These are phyloP conservation scores for Myriosclerotinia duriaeana DNA, from an alignment of 2,329 filamentous ascomycete genomes.

Conservation along the genomic window DNA sequence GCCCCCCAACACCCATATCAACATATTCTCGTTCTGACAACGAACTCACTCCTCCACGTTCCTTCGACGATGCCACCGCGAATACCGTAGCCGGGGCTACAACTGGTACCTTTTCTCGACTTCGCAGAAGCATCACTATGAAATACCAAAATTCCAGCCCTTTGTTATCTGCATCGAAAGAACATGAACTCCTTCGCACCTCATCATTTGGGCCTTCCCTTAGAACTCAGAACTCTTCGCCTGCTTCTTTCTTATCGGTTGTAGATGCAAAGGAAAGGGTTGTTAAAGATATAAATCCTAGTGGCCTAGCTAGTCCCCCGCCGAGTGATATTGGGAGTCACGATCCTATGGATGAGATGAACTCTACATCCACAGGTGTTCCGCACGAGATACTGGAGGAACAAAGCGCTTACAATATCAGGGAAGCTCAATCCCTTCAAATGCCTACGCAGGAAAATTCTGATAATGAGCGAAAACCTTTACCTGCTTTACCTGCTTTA, in stretches of 20 bases:
- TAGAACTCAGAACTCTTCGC: conserved; percentile 10
- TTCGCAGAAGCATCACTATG: conserved; percentile 21
- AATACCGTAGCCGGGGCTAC: not conserved
- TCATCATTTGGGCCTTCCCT: conserved; percentile 17
- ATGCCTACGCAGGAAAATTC: not conserved
- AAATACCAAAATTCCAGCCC: conserved; percentile 12
- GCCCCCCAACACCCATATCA: conserved; percentile 27
- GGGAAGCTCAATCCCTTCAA: not conserved
- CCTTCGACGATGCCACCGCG: conserved; percentile 2
- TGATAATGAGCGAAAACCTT: conserved; percentile 5
- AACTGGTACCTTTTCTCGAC: conserved; percentile 20
- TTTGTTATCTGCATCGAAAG: conserved; percentile 8
- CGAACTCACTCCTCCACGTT: conserved; percentile 24
- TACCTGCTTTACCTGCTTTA: conserved; percentile 14
- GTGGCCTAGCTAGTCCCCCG: conserved; percentile 10
- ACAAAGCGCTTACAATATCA: not conserved
- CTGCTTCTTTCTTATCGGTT: conserved; percentile 16
- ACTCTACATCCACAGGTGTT: not conserved
- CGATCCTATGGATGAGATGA: conserved; percentile 16
- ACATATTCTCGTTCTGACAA: conserved; percentile 26
- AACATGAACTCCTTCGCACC: conserved; percentile 18
- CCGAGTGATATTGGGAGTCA: conserved; percentile 9
- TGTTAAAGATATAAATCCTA: not conserved
- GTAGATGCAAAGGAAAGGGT: conserved; percentile 6
- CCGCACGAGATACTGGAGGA: not conserved